Evolutionary conservation across 1,139 yeast species (phyloP), one percentile per base, ranked within the genome.

Genomic region (Candida sanyaensis): DNA sequence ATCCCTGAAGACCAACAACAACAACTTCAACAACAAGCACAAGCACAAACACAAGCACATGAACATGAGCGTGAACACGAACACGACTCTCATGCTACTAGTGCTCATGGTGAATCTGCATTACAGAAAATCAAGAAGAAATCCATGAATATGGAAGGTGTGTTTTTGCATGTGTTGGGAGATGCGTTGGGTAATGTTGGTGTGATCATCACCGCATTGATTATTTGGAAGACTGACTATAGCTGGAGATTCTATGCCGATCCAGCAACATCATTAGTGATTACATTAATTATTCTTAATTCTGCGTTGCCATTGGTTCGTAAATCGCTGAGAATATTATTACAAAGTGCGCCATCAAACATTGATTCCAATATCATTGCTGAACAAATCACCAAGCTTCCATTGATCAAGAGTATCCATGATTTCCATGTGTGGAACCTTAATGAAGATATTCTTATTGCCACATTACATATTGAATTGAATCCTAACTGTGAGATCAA

Each of bases 391-490:
- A 61, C 80, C 26, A 72, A 76, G 45, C 77, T 92, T 27, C 80
- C 83, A 1, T 88, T 92, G 26, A 95, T 93, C 45, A 77, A 82
- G 53, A 88, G 95, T 4, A 84, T 93, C 37, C 99, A 93, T 65
- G 99, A 93, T 64, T 84, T 93, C 75, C 99, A 93, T 65, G 87
- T 93, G 51, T 93, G 99, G 99, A 93, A 91, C 64, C 77, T 93
- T 57, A 89, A 92, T 49, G 99, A 93, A 69, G 88, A 86, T 55
- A 80, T 89, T 48, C 78, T 84, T 57, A 89, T 93, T 62, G 97
- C 97, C 1, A 87, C 97, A 0, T 77, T 93, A 54, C 99, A 93
- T 63, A 86, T 92, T 40, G 88, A 91, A 57, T 77, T 91, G 43
- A 76, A 79, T 48, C 77, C 80, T 12, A 72, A 47, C 23, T 48